A percentile compares a stretch with the other conserved stretches of the same genome.
Conservation (phyloP, 2,329 filamentous ascomycete species). For the Fusarium albidum region DNA sequence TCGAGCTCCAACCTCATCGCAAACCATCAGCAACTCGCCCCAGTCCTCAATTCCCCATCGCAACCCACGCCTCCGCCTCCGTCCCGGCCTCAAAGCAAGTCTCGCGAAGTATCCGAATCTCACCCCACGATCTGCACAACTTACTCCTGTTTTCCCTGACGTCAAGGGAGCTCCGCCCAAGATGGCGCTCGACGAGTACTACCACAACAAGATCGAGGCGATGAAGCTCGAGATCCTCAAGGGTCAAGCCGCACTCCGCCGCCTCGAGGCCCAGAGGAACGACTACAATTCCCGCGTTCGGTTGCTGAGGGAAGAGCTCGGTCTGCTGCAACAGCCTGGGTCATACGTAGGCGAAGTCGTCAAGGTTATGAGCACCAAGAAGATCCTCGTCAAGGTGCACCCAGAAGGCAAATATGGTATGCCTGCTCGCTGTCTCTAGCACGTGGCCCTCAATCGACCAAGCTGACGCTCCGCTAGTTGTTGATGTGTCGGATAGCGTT, state of each 20-base stretch:
- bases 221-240: conserved; percentile 99
- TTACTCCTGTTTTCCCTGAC: conserved; percentile 17
- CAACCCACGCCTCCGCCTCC: conserved; percentile 14
- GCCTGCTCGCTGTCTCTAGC: conserved; percentile 39
- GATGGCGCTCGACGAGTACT: conserved; percentile 99
- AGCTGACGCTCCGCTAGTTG: conserved; percentile 65
- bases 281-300: conserved; percentile 99
- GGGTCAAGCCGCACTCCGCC: conserved; percentile 92
- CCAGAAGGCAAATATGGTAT: conserved; percentile 99
- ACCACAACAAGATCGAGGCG: conserved; percentile 99
- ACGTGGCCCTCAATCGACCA: neutral
- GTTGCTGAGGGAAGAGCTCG: conserved; percentile 92
- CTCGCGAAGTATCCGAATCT: neutral
- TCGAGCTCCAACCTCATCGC: conserved; percentile 44
- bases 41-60: conserved; percentile 25
- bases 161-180: conserved; percentile 51
- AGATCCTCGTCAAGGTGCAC: conserved; percentile 98
- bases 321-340: conserved; percentile 93
- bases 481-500: conserved; percentile 93
- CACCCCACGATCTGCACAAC: conserved; percentile 8
- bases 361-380: conserved; percentile 99
- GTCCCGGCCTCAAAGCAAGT: conserved; percentile 8
- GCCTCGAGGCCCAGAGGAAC: conserved; percentile 96
- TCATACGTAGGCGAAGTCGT: conserved; percentile 99
- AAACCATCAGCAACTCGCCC: conserved; percentile 29